These are phyloP conservation scores for Cutaneotrichosporon dermatis DNA, from an alignment of 1,284 basidiomycete genomes.

Conservation along the genomic window DNA sequence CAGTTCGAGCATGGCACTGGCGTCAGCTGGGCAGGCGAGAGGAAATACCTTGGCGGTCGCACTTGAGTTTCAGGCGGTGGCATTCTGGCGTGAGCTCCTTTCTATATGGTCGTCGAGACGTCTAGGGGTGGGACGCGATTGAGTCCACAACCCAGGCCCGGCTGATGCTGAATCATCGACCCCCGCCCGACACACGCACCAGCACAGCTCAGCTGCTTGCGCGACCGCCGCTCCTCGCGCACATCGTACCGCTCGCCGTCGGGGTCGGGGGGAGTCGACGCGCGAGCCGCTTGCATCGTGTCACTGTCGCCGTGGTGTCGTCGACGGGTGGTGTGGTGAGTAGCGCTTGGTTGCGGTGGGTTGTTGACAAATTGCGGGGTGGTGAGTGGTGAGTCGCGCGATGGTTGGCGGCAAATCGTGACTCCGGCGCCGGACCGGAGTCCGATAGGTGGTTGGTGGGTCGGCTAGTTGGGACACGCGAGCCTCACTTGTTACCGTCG, in stretches of 20 bases:
- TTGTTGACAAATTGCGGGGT: background rate
- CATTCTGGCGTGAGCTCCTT: slow-evolving; percentile 15
- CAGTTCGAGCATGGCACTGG: slow-evolving; percentile 36
- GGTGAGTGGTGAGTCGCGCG: background rate
- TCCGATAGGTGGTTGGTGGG: too few species aligned
- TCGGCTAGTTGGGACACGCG: too few species aligned
- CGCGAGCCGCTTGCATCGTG: too few species aligned
- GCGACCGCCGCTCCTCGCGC: slow-evolving; percentile 12
- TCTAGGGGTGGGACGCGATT: too few species aligned
- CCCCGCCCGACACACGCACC: slow-evolving; percentile 5
- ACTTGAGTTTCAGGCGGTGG: slow-evolving; percentile 32
- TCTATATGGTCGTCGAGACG: too few species aligned
- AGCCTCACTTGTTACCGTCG: too few species aligned
- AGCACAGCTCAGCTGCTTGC: slow-evolving; percentile 23
- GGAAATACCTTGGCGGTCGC: slow-evolving; percentile 24
- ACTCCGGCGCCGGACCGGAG: too few species aligned
- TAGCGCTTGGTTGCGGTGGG: background rate
- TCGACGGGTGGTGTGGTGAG: too few species aligned
- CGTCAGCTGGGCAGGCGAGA: background rate
- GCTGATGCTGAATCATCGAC: too few species aligned
- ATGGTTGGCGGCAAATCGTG: background rate
- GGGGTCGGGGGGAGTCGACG: too few species aligned
- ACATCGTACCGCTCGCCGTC: slow-evolving; percentile 10
- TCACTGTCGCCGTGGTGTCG: too few species aligned
- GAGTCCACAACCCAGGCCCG: too few species aligned